A percentile compares a stretch with the other conserved stretches of the same genome.
phyloP scores from a whole-genome alignment of 1,284 basidiomycete genomes.

The Microbotryum saponariae region DNA sequence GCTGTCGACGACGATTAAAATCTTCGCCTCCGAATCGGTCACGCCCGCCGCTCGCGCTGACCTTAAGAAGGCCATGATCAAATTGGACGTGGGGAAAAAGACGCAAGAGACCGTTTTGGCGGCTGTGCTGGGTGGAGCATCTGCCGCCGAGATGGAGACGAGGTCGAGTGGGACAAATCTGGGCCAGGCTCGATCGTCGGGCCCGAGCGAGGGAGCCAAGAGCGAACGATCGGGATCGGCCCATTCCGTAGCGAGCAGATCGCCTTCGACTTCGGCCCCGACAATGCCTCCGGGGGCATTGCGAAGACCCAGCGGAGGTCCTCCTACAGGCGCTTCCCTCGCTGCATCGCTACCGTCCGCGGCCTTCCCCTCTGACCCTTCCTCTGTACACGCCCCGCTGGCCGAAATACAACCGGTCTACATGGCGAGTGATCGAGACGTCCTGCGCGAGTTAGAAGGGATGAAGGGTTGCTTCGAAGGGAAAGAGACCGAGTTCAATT shows the following conservation, averaged over 20 bases:
- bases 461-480: slow-evolving; percentile 83
- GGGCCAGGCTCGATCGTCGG: neutral
- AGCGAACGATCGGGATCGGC: neutral
- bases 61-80: slow-evolving; percentile 81
- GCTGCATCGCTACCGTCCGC: slow-evolving; percentile 12
- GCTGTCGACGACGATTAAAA: slow-evolving; percentile 65
- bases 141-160: neutral
- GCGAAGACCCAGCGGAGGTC: slow-evolving; percentile 1
- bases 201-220: neutral
- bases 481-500: slow-evolving; percentile 95
- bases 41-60: slow-evolving; percentile 80
- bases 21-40: slow-evolving; percentile 73
- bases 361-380: slow-evolving; percentile 23
- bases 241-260: no score
- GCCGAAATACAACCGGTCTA: slow-evolving; percentile 42
- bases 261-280: neutral
- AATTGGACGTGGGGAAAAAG: slow-evolving; percentile 74
- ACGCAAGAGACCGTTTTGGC: slow-evolving; percentile 51
- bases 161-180: slow-evolving; percentile 3
- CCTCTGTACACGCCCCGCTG: slow-evolving; percentile 11
- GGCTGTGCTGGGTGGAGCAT: slow-evolving; percentile 39
- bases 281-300: neutral
- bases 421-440: slow-evolving; percentile 74
- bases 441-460: slow-evolving; percentile 71
- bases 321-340: slow-evolving; percentile 12